Percentiles rank a stretch among this genome's conserved stretches.
phyloP scores from a whole-genome alignment of 306 rosid species.

The Geum urbanum region DNA sequence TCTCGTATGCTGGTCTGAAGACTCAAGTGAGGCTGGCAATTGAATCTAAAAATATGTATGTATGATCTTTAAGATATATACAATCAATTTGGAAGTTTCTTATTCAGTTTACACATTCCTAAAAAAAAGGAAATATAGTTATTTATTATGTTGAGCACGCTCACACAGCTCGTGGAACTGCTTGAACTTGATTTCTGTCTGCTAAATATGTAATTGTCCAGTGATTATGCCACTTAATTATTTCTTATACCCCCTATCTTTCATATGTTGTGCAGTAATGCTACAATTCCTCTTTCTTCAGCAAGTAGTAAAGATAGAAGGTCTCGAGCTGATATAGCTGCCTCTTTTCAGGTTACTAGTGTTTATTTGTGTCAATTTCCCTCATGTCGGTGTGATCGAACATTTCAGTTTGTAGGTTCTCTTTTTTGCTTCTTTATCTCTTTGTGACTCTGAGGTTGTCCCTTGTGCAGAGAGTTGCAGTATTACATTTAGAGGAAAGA shows the following conservation, averaged over 20 bases:
- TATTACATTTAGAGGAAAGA: conserved; percentile 90
- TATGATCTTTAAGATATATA: conserved; percentile 3
- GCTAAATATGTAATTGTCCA: neutral
- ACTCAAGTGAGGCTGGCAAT: conserved; percentile 95
- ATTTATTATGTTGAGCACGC: neutral
- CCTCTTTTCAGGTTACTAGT: conserved; percentile 84
- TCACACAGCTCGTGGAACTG: neutral
- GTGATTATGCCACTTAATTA: neutral
- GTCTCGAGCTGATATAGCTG: conserved; percentile 90
- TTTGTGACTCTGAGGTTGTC: conserved; percentile 14
- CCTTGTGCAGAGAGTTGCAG: conserved; percentile 70
- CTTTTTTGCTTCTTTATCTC: conserved; percentile 13
- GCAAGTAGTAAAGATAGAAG: conserved; percentile 63
- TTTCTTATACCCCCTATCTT: neutral
- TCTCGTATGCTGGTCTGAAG: conserved; percentile 94
- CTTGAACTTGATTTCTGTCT: conserved; percentile 1
- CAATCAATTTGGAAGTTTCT: neutral
- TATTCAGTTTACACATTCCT: neutral
- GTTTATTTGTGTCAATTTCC: neutral
- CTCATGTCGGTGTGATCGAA: conserved; percentile 10
- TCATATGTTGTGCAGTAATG: conserved; percentile 54
- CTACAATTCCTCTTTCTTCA: conserved; percentile 62
- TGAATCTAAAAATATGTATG: conserved; percentile 81
- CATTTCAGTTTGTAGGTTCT: neutral
- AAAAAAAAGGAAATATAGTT: neutral